These are phyloP conservation scores for Aureobasidium mangrovei DNA, from an alignment of 2,329 filamentous ascomycete species.

Conservation along the genomic window DNA sequence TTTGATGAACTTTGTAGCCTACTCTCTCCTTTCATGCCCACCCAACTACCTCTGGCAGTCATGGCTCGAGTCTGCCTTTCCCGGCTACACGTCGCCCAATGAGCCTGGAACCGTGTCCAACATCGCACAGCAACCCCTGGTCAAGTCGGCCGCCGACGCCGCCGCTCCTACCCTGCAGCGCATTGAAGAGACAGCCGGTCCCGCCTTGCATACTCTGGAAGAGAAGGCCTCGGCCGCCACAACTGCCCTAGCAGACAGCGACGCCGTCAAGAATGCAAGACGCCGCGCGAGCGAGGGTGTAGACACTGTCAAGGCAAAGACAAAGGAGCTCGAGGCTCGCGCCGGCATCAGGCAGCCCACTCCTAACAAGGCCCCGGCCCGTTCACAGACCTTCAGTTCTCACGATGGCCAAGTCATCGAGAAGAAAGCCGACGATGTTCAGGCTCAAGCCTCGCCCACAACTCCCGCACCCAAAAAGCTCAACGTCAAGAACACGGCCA, in stretches of 20 bases:
- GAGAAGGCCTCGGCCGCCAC: constrained; percentile 15
- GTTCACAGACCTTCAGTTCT: constrained; percentile 6
- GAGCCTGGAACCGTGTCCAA: constrained; percentile 9
- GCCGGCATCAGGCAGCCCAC: constrained; percentile 2
- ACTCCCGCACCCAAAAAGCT: constrained; percentile 20
- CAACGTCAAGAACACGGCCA: constrained; percentile 54
- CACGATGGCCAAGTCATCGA: background rate
- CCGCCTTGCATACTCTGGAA: constrained; percentile 27
- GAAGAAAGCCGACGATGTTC: constrained; percentile 1
- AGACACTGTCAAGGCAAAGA: constrained; percentile 11
- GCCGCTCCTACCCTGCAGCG: constrained; percentile 15
- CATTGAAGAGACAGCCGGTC: constrained; percentile 34
- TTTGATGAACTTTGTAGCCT: constrained; percentile 69
- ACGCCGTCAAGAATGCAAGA: constrained; percentile 9
- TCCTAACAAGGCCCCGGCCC: background rate
- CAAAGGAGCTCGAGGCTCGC: constrained; percentile 9
- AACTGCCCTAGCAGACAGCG: constrained; percentile 8
- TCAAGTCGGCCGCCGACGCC: constrained; percentile 25
- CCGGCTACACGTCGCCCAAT: constrained; percentile 45
- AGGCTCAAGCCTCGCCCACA: background rate
- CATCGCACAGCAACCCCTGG: constrained; percentile 17
- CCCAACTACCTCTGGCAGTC: constrained; percentile 84
- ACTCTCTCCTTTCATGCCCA: constrained; percentile 63
- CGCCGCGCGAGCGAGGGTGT: constrained; percentile 11
- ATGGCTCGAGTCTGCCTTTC: constrained; percentile 65